Evolutionary conservation across 768 basidiomycete species (phyloP).

Genomic region (Trametes villosa): DNA sequence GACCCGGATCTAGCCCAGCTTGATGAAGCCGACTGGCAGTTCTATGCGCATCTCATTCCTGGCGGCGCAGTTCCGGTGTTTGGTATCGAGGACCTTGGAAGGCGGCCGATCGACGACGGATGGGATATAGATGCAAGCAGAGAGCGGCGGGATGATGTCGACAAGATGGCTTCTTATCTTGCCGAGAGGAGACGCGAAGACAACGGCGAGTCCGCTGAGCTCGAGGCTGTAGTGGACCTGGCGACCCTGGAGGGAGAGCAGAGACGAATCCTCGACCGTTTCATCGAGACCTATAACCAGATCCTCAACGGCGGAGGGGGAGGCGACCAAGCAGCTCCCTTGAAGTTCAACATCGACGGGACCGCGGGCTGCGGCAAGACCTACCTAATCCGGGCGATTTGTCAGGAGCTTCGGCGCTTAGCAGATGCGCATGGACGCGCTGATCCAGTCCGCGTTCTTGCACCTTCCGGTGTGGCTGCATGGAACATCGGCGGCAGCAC

Average conservation of each 20-base stretch:
- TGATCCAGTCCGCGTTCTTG: not conserved
- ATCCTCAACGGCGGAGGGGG: not conserved
- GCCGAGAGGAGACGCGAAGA: not conserved
- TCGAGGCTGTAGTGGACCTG: not conserved
- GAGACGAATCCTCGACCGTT: not conserved
- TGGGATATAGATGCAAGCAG: constrained; percentile 17
- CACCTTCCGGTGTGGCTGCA: not conserved
- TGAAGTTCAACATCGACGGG: not conserved
- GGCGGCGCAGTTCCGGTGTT: constrained; percentile 10
- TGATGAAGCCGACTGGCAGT: constrained; percentile 26
- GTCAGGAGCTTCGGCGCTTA: not conserved
- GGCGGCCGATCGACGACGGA: constrained; percentile 17
- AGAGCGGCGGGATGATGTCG: not conserved
- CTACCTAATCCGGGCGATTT: not conserved
- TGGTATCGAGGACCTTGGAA: constrained; percentile 5
- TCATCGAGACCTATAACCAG: not conserved
- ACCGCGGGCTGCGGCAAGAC: constrained; percentile 1
- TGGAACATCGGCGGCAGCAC: not conserved
- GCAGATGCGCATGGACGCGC: not conserved
- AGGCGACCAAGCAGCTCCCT: not conserved
- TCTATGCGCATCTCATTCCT: constrained; percentile 13
- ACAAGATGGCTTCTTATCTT: not conserved
- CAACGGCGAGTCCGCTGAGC: not conserved
- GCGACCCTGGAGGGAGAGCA: not conserved
- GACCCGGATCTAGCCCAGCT: constrained; percentile 10